Evolutionary conservation across 1,139 yeast species (phyloP).

Genomic region (Candida neerlandica): DNA sequence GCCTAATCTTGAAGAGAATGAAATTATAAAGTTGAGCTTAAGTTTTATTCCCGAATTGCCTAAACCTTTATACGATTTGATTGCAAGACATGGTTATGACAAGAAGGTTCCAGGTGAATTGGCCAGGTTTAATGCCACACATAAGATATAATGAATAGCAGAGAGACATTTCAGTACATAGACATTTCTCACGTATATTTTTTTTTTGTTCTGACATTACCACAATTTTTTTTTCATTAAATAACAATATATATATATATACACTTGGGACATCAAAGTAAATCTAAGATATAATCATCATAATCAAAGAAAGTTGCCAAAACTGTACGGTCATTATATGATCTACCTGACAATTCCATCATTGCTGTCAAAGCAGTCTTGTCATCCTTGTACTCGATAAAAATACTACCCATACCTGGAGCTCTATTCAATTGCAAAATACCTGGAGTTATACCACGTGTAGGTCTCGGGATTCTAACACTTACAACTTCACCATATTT

Average conservation of each 20-base stretch:
- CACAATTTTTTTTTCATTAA: neutral
- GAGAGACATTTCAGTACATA: neutral
- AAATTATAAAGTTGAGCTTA: slow-evolving; percentile 74
- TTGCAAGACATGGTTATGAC: slow-evolving; percentile 75
- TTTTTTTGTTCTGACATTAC: neutral
- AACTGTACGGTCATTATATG: slow-evolving; percentile 70
- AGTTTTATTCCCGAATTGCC: slow-evolving; percentile 84
- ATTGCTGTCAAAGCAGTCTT: slow-evolving; percentile 61
- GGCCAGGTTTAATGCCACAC: slow-evolving; percentile 24
- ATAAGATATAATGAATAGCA: neutral
- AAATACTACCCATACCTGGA: slow-evolving; percentile 74
- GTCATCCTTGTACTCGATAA: slow-evolving; percentile 59
- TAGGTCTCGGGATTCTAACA: slow-evolving; percentile 69
- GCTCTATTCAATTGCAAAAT: slow-evolving; percentile 41
- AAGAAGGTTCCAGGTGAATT: slow-evolving; percentile 43
- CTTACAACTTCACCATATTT: slow-evolving; percentile 56
- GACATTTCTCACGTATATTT: neutral
- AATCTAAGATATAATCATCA: slow-evolving; percentile 45
- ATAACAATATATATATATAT: neutral
- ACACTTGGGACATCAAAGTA: neutral
- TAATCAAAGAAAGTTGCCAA: slow-evolving; percentile 66
- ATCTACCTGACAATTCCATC: slow-evolving; percentile 64
- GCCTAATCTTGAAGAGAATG: slow-evolving; percentile 72
- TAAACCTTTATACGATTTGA: slow-evolving; percentile 61
- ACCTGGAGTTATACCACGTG: slow-evolving; percentile 49